These are phyloP conservation scores for Botrytis elliptica DNA, from an alignment of 2,329 filamentous ascomycete genomes.

Conservation along the genomic window DNA sequence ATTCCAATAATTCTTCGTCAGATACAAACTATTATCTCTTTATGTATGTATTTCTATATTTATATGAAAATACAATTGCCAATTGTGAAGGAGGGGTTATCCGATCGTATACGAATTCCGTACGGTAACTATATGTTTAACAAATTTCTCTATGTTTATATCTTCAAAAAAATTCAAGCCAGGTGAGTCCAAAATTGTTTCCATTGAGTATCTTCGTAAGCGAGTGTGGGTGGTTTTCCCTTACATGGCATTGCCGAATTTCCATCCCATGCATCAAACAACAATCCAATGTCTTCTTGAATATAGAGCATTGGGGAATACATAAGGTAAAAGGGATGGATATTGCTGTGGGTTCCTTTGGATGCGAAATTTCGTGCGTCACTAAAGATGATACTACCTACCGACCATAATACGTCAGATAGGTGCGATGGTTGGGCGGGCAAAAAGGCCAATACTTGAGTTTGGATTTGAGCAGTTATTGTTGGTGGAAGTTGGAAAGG, in stretches of 20 bases:
- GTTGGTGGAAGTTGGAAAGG: conserved; percentile 3
- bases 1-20: not conserved
- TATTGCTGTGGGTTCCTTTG: not conserved
- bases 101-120: not conserved
- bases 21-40: not conserved
- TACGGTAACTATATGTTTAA: not conserved
- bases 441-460: not conserved
- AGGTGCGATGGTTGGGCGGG: not conserved
- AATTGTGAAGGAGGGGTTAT: not conserved
- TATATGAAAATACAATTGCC: not conserved
- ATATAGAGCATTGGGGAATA: not conserved
- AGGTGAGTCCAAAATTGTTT: not conserved
- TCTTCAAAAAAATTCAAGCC: not conserved
- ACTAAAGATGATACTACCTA: not conserved
- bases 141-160: conserved; percentile 1
- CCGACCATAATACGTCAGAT: not conserved
- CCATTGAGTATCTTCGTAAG: conserved; percentile 1
- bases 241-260: conserved; percentile 1
- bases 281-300: not conserved
- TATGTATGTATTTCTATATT: not conserved
- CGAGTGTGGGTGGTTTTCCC: conserved; percentile 8
- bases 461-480: not conserved
- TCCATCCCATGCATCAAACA: not conserved
- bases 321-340: not conserved
- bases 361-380: not conserved